Percentiles rank a stretch among this genome's conserved stretches.
Conservation (phyloP, 2,329 filamentous ascomycete species). For the Diaporthe citrichinensis region DNA sequence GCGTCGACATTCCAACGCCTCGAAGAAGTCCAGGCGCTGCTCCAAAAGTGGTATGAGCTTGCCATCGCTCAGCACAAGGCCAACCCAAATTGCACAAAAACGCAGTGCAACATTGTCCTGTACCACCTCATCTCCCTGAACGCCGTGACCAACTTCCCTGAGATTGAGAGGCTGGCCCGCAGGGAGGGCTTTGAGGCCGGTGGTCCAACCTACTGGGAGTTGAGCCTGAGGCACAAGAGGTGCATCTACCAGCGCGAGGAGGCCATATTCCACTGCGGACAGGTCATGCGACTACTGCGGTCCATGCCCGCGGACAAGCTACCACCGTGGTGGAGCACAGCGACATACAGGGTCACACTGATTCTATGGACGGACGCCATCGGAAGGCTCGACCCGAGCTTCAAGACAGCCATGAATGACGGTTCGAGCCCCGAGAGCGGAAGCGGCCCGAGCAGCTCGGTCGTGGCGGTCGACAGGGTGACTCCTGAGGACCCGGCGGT, state of each 20-base stretch:
- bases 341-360: slow-evolving; percentile 76
- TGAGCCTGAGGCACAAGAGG: slow-evolving; percentile 70
- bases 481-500: slow-evolving; percentile 55
- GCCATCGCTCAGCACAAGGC: slow-evolving; percentile 68
- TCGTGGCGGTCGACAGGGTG: slow-evolving; percentile 57
- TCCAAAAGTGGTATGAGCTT: slow-evolving; percentile 78
- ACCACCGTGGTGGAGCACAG: slow-evolving; percentile 80
- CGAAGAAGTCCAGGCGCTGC: slow-evolving; percentile 74
- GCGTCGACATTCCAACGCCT: slow-evolving; percentile 72
- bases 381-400: slow-evolving; percentile 60
- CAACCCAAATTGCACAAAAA: slow-evolving; percentile 71
- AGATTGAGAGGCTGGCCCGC: slow-evolving; percentile 76
- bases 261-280: slow-evolving; percentile 76
- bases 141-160: slow-evolving; percentile 75
- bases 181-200: slow-evolving; percentile 68
- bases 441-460: neutral
- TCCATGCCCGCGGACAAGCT: slow-evolving; percentile 72
- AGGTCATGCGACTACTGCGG: slow-evolving; percentile 73
- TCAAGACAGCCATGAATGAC: slow-evolving; percentile 48
- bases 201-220: slow-evolving; percentile 61
- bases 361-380: slow-evolving; percentile 75
- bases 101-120: slow-evolving; percentile 75
- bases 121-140: slow-evolving; percentile 81
- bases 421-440: slow-evolving; percentile 15
- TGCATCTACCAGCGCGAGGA: slow-evolving; percentile 76